A percentile compares a stretch with the other conserved stretches of the same genome.
Conservation (phyloP, 495 filamentous ascomycete species). For the Neurospora sp. region DNA sequence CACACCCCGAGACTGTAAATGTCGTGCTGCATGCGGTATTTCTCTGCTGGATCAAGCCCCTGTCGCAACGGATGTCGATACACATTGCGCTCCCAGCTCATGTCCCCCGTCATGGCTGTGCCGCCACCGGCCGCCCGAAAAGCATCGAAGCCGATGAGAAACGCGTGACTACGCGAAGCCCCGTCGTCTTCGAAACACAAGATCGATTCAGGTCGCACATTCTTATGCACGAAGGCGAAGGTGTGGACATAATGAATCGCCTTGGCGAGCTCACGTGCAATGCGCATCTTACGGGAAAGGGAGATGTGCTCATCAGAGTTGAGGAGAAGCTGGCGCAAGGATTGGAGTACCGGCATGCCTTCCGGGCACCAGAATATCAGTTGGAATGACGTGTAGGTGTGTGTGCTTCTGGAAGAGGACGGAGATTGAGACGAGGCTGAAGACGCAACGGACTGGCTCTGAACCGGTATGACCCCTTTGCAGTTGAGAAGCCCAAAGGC, state of each 20-base stretch:
- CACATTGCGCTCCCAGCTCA: constrained; percentile 34
- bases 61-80: constrained; percentile 47
- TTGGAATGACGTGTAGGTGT: too few relatives aligned
- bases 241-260: neutral
- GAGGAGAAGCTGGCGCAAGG: neutral
- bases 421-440: too few relatives aligned
- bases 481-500: too few relatives aligned
- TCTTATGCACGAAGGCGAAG: neutral
- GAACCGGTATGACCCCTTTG: too few relatives aligned
- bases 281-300: neutral
- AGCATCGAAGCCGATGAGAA: neutral
- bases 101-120: constrained; percentile 21
- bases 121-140: neutral
- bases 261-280: neutral
- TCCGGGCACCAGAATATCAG: too few relatives aligned
- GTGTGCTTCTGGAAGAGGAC: too few relatives aligned
- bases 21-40: constrained; percentile 49
- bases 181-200: neutral
- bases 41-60: constrained; percentile 25
- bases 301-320: neutral
- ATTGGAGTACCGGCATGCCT: neutral
- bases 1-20: constrained; percentile 54
- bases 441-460: too few relatives aligned
- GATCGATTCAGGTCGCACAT: neutral
- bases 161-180: constrained; percentile 21